Conservation (phyloP, 106 monocot genomes). For the Phalaenopsis aphrodite region DNA sequence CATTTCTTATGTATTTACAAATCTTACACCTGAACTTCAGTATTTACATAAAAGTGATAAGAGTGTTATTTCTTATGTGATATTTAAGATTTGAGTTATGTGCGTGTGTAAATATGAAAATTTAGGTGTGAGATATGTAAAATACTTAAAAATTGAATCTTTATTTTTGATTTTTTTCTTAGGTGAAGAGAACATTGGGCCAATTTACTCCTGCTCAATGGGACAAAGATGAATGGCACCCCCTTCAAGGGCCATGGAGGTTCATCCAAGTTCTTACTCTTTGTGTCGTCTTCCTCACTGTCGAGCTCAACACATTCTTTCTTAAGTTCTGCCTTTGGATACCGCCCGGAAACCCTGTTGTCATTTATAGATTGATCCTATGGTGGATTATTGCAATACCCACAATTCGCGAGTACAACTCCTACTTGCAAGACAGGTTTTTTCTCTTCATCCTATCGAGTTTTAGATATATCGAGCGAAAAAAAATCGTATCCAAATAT, state of each 20-base stretch:
- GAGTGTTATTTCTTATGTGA: too few species aligned
- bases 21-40: too few species aligned
- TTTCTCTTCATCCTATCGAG: neutral
- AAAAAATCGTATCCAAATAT: neutral
- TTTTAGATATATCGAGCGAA: neutral
- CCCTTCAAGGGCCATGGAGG: conserved; percentile 56
- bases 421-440: conserved; percentile 65
- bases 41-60: too few species aligned
- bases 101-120: too few species aligned
- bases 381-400: conserved; percentile 77
- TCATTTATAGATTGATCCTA: conserved; percentile 39
- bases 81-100: too few species aligned
- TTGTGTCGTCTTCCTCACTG: conserved; percentile 46
- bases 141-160: too few species aligned
- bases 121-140: too few species aligned
- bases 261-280: conserved; percentile 55
- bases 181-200: conserved; percentile 58
- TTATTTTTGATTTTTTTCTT: neutral
- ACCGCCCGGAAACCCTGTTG: conserved; percentile 54
- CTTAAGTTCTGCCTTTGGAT: conserved; percentile 73
- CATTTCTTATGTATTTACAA: too few species aligned
- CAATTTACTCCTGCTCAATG: conserved; percentile 64
- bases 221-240: conserved; percentile 67
- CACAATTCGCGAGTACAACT: conserved; percentile 61
- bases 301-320: conserved; percentile 64